Base-by-base conservation (phyloP, 805 yeast genomes). In the Debaryomyces prosopidis region DNA sequence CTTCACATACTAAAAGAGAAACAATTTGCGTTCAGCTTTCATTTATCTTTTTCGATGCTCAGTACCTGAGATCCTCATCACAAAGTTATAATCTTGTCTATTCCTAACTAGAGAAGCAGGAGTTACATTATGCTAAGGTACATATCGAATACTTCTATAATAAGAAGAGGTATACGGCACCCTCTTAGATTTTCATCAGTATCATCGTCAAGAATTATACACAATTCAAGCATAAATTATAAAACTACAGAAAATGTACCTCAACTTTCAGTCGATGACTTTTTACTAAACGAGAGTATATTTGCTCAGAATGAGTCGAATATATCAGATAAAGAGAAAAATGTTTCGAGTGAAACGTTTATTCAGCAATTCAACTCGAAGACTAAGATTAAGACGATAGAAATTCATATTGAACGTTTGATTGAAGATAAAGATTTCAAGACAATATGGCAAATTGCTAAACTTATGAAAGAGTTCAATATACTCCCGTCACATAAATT, bases 401-500 rank as follows among this genome's bases (percentile, higher is more conserved):
- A 43, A 19, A 11, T 5, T 3, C 38, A 38, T 7, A 26, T 43
- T 16, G 18, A 23, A 12, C 19, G 16, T 5, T 33, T 39, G 11
- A 27, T 42, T 14, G 17, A 36, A 3, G 20, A 27, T 4, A 27
- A 23, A 15, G 39, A 38, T 7, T 38, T 34, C 10, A 39, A 37
- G 11, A 20, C 20, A 15, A 37, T 46, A 10, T 46, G 43, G 45
- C 15, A 10, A 15, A 31, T 42, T 20, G 44, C 45, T 10, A 26
- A 34, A 3, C 19, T 14, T 12, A 15, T 42, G 9, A 42, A 42
- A n/a, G 31, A 36, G 14, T 16, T 4, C 8, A 17, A 28, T 2
- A 17, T 34, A 18, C 11, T 5, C 5, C 32, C 33, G 5, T 23
- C 44, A 7, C 17, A 37, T 18, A 36, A 46, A n/a, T n/a, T 42